A percentile compares a stretch with the other conserved stretches of the same genome.
Evolutionary conservation across 495 filamentous ascomycete genomes (phyloP).

Genomic region (Cetradonia linearis): DNA sequence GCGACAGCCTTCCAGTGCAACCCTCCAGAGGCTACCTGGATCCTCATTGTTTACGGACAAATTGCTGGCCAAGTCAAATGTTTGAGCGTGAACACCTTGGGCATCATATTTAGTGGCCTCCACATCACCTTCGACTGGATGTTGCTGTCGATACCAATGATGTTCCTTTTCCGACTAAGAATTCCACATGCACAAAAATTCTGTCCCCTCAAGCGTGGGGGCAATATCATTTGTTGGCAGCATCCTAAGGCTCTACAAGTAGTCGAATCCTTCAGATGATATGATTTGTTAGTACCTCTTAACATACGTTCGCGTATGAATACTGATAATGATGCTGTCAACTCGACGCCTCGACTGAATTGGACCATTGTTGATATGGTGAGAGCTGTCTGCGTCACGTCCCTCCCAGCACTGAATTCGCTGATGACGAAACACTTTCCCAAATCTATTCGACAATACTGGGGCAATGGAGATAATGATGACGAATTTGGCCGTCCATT

Average conservation of each 20-base stretch:
- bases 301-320: not conserved
- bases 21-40: not conserved
- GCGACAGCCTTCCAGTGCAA: not conserved
- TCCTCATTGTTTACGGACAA: not conserved
- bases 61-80: not conserved
- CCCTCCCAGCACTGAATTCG: not conserved
- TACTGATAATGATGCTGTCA: not conserved
- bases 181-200: not conserved
- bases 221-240: constrained; percentile 3
- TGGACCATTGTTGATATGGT: constrained; percentile 11
- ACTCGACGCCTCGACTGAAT: not conserved
- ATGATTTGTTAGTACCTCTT: not conserved
- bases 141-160: constrained; percentile 8
- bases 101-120: not conserved
- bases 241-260: constrained; percentile 1
- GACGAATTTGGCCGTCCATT: not conserved
- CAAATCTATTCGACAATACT: not conserved
- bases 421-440: constrained; percentile 2
- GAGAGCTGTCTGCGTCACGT: constrained; percentile 5
- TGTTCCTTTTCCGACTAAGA: not conserved
- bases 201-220: not conserved
- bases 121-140: constrained; percentile 6
- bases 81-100: constrained; percentile 1
- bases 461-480: not conserved
- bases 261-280: not conserved